A percentile compares a stretch with the other conserved stretches of the same genome.
Conservation (phyloP, 345 rosid genomes). For the Populus alba region DNA sequence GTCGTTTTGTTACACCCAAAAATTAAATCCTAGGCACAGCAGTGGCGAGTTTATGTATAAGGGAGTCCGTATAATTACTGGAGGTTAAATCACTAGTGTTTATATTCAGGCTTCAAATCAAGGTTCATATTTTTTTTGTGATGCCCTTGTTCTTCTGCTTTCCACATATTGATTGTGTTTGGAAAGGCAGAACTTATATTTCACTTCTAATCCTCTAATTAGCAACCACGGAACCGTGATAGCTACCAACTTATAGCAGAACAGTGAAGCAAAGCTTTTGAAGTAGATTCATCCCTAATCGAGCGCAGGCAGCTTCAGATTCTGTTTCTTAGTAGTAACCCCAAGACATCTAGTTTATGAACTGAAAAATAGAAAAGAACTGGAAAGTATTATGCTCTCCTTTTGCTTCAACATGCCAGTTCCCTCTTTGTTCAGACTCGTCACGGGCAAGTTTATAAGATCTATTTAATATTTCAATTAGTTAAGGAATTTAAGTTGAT, state of each 20-base stretch:
- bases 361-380: no score
- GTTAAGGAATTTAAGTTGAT: no score
- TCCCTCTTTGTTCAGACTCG: no score
- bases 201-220: neutral
- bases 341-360: no score
- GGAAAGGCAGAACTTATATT: neutral
- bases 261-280: neutral
- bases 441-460: no score
- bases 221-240: neutral
- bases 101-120: neutral
- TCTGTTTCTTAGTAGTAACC: no score
- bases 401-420: no score
- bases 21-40: neutral
- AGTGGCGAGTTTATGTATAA: neutral
- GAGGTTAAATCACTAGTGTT: neutral
- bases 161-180: neutral
- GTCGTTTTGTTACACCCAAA: neutral
- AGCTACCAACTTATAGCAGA: neutral
- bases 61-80: conserved; percentile 20
- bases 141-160: neutral
- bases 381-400: no score
- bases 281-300: neutral
- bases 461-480: no score
- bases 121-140: neutral
- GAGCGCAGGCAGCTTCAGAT: no score